Conservation (phyloP, 1,284 basidiomycete species). For the Leccinum pachyderme region DNA sequence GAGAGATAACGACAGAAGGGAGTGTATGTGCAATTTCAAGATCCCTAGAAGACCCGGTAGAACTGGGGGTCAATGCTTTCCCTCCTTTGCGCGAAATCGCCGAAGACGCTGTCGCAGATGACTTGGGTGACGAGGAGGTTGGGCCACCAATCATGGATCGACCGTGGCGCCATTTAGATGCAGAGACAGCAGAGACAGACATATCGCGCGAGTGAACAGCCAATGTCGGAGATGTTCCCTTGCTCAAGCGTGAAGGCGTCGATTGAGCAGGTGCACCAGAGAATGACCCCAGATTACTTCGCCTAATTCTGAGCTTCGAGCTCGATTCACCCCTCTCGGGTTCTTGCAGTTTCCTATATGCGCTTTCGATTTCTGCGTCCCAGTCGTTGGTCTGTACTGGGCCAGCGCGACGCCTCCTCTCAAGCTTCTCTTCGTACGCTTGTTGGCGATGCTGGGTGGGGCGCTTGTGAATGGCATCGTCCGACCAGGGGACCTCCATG, state of each 20-base stretch:
- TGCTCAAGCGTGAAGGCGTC: conserved; percentile 6
- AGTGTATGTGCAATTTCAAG: conserved; percentile 6
- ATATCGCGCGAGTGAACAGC: conserved; percentile 15
- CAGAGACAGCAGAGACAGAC: conserved; percentile 13
- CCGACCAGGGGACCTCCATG: conserved; percentile 32
- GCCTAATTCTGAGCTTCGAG: conserved; percentile 25
- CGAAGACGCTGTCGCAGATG: conserved; percentile 1
- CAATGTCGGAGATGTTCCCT: conserved; percentile 18
- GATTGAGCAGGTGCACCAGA: neutral
- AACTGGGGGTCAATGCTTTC: conserved; percentile 8
- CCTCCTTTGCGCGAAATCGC: conserved; percentile 10
- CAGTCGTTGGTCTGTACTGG: conserved; percentile 18
- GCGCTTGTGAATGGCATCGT: conserved; percentile 41
- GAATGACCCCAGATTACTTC: conserved; percentile 16
- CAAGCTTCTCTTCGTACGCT: conserved; percentile 44
- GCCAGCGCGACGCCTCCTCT: conserved; percentile 10
- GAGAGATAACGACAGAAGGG: conserved; percentile 20
- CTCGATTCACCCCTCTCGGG: conserved; percentile 28
- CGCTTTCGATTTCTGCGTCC: conserved; percentile 30
- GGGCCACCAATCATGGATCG: conserved; percentile 5
- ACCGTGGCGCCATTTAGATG: conserved; percentile 11
- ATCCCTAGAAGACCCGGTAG: conserved; percentile 14
- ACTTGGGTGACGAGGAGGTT: conserved; percentile 14
- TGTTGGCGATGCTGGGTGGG: conserved; percentile 41
- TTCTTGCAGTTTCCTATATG: conserved; percentile 23